phyloP scores from a whole-genome alignment of 139 green algal species.

The Diplosphaera chodatii region DNA sequence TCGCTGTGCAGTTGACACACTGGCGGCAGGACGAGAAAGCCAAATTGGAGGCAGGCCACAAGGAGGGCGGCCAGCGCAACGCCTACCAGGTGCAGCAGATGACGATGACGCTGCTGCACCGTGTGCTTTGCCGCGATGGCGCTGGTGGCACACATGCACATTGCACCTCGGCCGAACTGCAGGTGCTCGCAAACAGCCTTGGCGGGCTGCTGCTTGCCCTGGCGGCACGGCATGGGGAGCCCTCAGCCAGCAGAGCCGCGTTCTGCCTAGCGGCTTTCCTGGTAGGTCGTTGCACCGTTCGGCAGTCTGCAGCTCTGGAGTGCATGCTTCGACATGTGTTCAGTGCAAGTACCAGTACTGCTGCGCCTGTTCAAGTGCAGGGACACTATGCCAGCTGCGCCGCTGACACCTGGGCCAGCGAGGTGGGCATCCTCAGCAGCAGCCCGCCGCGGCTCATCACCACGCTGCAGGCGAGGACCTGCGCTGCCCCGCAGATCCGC shows the following conservation, averaged over 20 bases:
- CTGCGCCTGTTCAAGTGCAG: background rate
- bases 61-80: too few relatives aligned
- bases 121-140: too few relatives aligned
- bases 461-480: conserved; percentile 17
- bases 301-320: background rate
- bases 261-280: conserved; percentile 6
- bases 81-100: too few relatives aligned
- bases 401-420: conserved; percentile 86
- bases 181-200: conserved; percentile 29
- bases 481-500: too few relatives aligned
- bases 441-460: conserved; percentile 73
- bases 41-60: too few relatives aligned
- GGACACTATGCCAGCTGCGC: conserved; percentile 76
- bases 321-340: background rate
- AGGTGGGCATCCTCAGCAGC: conserved; percentile 71
- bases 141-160: too few relatives aligned
- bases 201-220: conserved; percentile 6
- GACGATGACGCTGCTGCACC: too few relatives aligned
- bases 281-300: background rate
- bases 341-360: background rate
- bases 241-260: too few relatives aligned
- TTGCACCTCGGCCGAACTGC: too few relatives aligned
- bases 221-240: background rate
- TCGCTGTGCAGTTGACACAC: too few relatives aligned
- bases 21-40: too few relatives aligned